A percentile compares a stretch with the other conserved stretches of the same genome.
Conservation (phyloP, 176 grass and related monocot genomes). For the Oryza officinalis region DNA sequence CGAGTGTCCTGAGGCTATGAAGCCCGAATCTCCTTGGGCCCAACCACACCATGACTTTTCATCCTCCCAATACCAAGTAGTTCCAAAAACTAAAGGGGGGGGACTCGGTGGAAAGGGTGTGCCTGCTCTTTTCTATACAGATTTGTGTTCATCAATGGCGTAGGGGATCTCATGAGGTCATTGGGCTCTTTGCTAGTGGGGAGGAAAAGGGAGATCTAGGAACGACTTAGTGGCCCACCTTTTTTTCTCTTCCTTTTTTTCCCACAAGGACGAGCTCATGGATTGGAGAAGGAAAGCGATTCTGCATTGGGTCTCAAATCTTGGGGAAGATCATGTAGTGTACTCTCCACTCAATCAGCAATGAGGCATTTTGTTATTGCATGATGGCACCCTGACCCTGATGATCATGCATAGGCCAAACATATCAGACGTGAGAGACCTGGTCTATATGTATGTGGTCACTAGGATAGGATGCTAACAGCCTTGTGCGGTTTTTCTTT, state of each 20-base stretch:
- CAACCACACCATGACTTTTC: constrained; percentile 43
- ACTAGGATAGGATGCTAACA: constrained; percentile 8
- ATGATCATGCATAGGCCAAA: constrained; percentile 24
- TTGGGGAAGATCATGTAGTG: constrained; percentile 51
- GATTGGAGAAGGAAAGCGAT: constrained; percentile 48
- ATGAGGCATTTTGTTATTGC: constrained; percentile 44
- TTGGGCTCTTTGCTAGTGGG: constrained; percentile 45
- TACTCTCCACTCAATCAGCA: constrained; percentile 50
- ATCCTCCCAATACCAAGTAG: constrained; percentile 54
- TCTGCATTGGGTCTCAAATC: constrained; percentile 49
- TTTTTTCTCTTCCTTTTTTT: constrained; percentile 35
- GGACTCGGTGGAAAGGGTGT: constrained; percentile 49
- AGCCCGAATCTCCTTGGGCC: constrained; percentile 59
- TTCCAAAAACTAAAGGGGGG: constrained; percentile 54
- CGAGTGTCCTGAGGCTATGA: constrained; percentile 40
- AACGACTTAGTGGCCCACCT: constrained; percentile 46
- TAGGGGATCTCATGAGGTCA: constrained; percentile 51
- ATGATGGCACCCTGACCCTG: constrained; percentile 28
- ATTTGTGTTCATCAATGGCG: constrained; percentile 51
- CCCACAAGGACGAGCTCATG: constrained; percentile 32
- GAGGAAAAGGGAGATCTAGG: constrained; percentile 47
- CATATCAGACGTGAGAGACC: constrained; percentile 5
- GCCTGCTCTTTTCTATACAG: constrained; percentile 59
- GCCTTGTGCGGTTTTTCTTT: constrained; percentile 7
- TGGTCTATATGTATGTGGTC: background rate